These are phyloP conservation scores for Trichoderma harzianum DNA, from an alignment of 2,329 filamentous ascomycete species.

Conservation along the genomic window DNA sequence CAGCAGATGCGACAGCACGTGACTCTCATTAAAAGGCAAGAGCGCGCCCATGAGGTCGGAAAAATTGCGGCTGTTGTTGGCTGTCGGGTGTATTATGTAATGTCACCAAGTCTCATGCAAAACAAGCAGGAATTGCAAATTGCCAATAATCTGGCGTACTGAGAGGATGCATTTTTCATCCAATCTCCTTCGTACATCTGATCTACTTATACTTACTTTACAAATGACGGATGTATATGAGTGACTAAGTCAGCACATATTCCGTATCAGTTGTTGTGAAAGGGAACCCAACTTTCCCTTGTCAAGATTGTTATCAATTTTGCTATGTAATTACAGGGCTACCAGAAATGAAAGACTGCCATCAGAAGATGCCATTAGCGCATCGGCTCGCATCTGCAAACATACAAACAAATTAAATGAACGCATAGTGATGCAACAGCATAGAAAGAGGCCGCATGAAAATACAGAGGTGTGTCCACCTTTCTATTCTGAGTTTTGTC, in stretches of 20 bases:
- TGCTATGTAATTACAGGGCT: not conserved
- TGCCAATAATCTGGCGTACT: not conserved
- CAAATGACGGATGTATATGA: not conserved
- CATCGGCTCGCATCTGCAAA: not conserved
- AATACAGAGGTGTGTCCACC: not conserved
- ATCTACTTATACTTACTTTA: not conserved
- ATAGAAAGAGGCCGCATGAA: not conserved
- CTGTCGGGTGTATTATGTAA: not conserved
- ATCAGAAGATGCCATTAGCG: not conserved
- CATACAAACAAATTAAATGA: not conserved
- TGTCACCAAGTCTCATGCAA: not conserved
- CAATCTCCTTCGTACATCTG: not conserved
- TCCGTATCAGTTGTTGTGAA: not conserved
- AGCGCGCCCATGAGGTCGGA: not conserved
- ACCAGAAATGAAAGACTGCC: not conserved
- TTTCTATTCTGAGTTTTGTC: no score
- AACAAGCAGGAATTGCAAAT: not conserved
- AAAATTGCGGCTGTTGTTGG: not conserved
- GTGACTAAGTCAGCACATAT: not conserved
- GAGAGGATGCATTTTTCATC: not conserved
- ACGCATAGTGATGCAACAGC: not conserved
- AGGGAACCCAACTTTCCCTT: not conserved
- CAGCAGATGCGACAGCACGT: slow-evolving; percentile 28
- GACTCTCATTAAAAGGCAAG: slow-evolving; percentile 12
- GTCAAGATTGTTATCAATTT: not conserved